phyloP scores from a whole-genome alignment of 2,329 filamentous ascomycete species.

The Penicillium frequentans region DNA sequence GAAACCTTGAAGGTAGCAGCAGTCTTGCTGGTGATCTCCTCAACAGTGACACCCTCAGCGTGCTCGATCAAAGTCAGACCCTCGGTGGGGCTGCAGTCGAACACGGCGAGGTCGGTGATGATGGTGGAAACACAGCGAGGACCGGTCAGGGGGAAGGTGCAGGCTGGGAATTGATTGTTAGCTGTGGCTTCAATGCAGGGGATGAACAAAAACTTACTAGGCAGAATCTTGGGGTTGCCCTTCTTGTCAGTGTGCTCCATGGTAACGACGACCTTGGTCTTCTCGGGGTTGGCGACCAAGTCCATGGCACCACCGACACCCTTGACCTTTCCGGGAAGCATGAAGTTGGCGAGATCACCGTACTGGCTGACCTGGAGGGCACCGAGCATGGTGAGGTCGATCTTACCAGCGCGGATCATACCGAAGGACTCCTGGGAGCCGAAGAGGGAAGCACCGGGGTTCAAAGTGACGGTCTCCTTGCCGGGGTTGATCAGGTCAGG shows the following conservation, averaged over 20 bases:
- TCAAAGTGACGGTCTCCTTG: conserved; percentile 81
- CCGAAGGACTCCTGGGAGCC: conserved; percentile 79
- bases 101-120: conserved; percentile 71
- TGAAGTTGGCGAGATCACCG: conserved; percentile 85
- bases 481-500: conserved; percentile 82
- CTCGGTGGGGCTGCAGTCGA: conserved; percentile 69
- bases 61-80: conserved; percentile 61
- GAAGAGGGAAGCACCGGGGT: conserved; percentile 73
- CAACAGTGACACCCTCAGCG: conserved; percentile 68
- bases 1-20: conserved; percentile 67
- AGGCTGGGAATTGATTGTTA: conserved; percentile 37
- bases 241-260: conserved; percentile 72
- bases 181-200: not conserved
- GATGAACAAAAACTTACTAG: conserved; percentile 8
- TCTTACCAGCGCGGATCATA: conserved; percentile 83
- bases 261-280: conserved; percentile 70
- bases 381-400: conserved; percentile 81
- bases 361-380: conserved; percentile 76
- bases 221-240: conserved; percentile 65
- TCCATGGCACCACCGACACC: conserved; percentile 82
- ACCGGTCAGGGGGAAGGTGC: conserved; percentile 66
- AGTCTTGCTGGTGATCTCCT: conserved; percentile 70
- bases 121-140: conserved; percentile 67
- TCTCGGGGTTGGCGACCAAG: conserved; percentile 69
- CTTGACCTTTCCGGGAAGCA: conserved; percentile 84